Conservation (phyloP, 441 rosid species). For the Syzygium syzygioides region DNA sequence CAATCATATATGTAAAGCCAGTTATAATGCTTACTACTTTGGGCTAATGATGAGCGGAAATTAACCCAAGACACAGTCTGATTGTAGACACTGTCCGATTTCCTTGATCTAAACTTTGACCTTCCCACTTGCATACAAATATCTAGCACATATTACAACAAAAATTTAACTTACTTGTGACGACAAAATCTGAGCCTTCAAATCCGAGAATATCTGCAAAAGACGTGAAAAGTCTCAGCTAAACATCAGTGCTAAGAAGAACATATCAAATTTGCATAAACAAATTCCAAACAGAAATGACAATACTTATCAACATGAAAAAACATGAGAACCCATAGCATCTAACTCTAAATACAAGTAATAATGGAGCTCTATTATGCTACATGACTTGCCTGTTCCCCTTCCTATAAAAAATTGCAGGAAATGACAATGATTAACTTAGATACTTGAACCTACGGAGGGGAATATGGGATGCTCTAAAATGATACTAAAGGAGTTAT, state of each 20-base stretch:
- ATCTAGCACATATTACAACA: neutral
- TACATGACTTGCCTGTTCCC: neutral
- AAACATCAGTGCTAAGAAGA: neutral
- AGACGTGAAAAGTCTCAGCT: neutral
- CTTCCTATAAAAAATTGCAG: neutral
- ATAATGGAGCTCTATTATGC: neutral
- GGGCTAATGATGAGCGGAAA: neutral
- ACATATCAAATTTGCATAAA: neutral
- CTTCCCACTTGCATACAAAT: neutral
- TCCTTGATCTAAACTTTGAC: neutral
- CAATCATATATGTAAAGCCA: neutral
- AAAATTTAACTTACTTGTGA: slow-evolving; percentile 57
- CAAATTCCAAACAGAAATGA: neutral
- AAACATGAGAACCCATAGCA: neutral
- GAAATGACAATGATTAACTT: neutral
- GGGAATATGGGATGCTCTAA: neutral
- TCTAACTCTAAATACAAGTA: neutral
- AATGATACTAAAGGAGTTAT: neutral
- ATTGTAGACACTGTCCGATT: neutral
- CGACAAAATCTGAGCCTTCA: slow-evolving; percentile 85
- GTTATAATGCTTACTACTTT: neutral
- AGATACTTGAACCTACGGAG: neutral
- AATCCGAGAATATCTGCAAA: slow-evolving; percentile 77
- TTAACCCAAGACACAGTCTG: neutral
- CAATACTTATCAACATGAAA: neutral